Evolutionary conservation across 1,284 basidiomycete species (phyloP).

Genomic region (Ganoderma multipileum): DNA sequence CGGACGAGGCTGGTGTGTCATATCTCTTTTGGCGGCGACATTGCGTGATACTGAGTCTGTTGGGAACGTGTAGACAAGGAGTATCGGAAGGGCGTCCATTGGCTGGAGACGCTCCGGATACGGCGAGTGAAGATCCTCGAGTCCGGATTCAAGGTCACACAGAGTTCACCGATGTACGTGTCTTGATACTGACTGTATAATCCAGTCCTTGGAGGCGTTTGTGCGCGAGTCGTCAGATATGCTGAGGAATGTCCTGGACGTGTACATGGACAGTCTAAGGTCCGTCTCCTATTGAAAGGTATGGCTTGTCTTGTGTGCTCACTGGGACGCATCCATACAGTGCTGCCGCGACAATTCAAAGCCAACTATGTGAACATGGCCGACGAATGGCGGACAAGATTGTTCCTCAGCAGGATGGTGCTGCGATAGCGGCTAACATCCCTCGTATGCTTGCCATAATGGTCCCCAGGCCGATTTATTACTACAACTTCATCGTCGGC

Average conservation of each 20-base stretch:
- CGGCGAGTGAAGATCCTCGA: constrained; percentile 84
- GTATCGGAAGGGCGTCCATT: constrained; percentile 91
- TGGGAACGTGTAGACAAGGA: constrained; percentile 73
- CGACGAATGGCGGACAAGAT: constrained; percentile 67
- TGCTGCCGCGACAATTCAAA: constrained; percentile 73
- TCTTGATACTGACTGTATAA: not conserved
- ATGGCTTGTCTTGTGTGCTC: constrained; percentile 6
- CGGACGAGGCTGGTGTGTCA: constrained; percentile 85
- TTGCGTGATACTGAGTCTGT: not conserved
- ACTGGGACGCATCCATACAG: constrained; percentile 42
- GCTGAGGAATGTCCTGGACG: constrained; percentile 69
- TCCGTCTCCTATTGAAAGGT: constrained; percentile 42
- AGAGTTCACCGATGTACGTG: constrained; percentile 21
- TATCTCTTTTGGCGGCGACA: not conserved
- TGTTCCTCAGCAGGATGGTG: constrained; percentile 73
- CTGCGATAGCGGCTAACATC: constrained; percentile 59
- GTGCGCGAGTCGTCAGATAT: constrained; percentile 75
- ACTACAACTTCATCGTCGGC: constrained; percentile 87
- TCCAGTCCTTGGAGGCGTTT: constrained; percentile 83
- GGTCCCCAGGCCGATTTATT: constrained; percentile 71
- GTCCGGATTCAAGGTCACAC: constrained; percentile 81
- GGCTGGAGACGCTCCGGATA: constrained; percentile 91
- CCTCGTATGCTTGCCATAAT: constrained; percentile 65
- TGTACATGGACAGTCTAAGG: constrained; percentile 82
- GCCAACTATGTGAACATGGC: constrained; percentile 67